Conservation (phyloP, 2,329 filamentous ascomycete genomes). For the Ceratocystis papillata region DNA sequence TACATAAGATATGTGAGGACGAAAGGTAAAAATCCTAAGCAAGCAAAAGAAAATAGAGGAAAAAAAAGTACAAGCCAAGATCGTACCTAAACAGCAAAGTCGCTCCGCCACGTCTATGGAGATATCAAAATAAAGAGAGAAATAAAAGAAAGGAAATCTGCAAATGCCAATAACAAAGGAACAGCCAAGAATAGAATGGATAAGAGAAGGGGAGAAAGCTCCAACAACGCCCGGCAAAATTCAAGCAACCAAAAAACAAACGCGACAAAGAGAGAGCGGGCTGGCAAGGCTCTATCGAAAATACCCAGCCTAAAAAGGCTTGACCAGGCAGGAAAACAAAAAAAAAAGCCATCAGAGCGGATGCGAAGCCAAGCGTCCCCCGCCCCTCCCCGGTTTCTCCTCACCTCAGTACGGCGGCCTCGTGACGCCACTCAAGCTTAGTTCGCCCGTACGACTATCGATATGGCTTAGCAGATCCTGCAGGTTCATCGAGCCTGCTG, state of each 20-base stretch:
- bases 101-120: conserved; percentile 7
- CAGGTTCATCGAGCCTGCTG: conserved; percentile 36
- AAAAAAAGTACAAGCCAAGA: not conserved
- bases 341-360: not conserved
- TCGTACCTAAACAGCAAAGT: not conserved
- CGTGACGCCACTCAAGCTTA: conserved; percentile 37
- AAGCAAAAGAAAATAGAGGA: not conserved
- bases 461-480: conserved; percentile 42
- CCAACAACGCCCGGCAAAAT: too few species aligned
- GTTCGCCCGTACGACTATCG: conserved; percentile 39
- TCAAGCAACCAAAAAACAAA: too few species aligned
- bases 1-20: not conserved
- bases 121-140: conserved; percentile 11
- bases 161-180: not conserved
- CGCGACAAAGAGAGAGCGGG: too few species aligned
- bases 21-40: too few species aligned
- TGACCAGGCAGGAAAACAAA: not conserved
- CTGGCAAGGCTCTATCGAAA: too few species aligned
- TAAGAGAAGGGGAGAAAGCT: too few species aligned
- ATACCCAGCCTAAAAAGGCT: too few species aligned
- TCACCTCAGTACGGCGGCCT: conserved; percentile 39
- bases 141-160: conserved; percentile 10
- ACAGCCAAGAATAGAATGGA: not conserved
- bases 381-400: conserved; percentile 22
- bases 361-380: not conserved